Evolutionary conservation across 2,329 filamentous ascomycete species (phyloP), one percentile per base, ranked within the genome.

Genomic region (Cordyceps fumosorosea): DNA sequence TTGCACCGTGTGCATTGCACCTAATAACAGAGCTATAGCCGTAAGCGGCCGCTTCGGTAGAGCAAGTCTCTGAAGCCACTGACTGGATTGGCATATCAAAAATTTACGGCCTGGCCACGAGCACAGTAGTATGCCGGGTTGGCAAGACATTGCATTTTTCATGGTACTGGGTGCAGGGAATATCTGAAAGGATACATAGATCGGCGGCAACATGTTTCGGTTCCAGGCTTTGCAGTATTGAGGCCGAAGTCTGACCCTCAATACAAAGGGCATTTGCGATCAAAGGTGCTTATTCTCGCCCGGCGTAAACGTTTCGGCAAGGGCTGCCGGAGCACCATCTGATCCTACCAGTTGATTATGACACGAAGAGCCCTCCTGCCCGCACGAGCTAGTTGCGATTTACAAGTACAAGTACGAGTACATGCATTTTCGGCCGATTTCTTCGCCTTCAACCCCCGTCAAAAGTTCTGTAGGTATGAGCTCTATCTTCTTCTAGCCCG

Each of bases 51-150:
- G 57, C 26, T 5, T 26, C 26, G 45, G 57, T 37, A 60, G 16
- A 59, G 56, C 47, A 52, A 59, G 37, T 54, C 48, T 48, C 50
- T 53, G 16, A 6, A 45, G 57, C 57, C 40, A 47, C 48, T 52
- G 24, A 47, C 48, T 52, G 24, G 47, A 51, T 32, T 42, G 50
- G 40, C 37, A 45, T 22, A 56, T 45, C 14, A 42, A 32, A 60
- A 50, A 32, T 54, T 22, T 47, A 47, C 26, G 26, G 45, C 44
- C 42, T 37, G 26, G 18, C 50, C 50, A 47, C 40, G 48, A 54
- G 29, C 40, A 54, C 59, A 55, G n/a, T n/a, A 40, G 59, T 61
- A 55, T 50, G 29, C 48, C 44, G 59, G 42, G 4, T 55, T 48
- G 42, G 22, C 44, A 55, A 50, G 32, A 61, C 47, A 40, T 50